These are phyloP conservation scores for Coccinonectria pachysandricola DNA, from an alignment of 2,329 filamentous ascomycete genomes.

Conservation along the genomic window DNA sequence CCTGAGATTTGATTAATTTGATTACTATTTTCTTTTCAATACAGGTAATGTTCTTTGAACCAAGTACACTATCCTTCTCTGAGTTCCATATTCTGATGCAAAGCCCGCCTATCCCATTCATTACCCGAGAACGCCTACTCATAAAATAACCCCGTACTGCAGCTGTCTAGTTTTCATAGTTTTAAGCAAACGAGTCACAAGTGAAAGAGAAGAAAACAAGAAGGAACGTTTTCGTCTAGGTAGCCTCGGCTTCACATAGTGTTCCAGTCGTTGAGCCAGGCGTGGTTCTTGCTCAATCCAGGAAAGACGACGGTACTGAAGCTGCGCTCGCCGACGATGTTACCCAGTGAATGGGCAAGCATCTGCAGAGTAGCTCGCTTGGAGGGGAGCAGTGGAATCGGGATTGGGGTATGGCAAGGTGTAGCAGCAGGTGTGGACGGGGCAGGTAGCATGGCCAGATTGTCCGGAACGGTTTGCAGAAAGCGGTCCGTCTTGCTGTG, in stretches of 20 bases:
- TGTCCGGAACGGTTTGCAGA: slow-evolving; percentile 8
- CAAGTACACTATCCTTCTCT: no score
- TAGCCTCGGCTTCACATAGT: slow-evolving; percentile 7
- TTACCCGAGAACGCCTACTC: no score
- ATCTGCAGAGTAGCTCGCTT: slow-evolving; percentile 15
- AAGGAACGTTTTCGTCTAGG: neutral
- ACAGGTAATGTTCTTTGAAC: no score
- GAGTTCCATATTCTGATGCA: no score
- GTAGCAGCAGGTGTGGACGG: slow-evolving; percentile 6
- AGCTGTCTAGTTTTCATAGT: no score
- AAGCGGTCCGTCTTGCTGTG: slow-evolving; percentile 11
- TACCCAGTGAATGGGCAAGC: slow-evolving; percentile 17
- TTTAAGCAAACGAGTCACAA: no score
- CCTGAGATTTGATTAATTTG: no score
- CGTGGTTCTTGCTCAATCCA: slow-evolving; percentile 10
- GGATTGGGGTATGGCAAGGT: slow-evolving; percentile 6
- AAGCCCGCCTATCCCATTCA: no score
- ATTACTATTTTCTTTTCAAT: no score
- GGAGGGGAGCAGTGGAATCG: slow-evolving; percentile 10
- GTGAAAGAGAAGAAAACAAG: slow-evolving; percentile 1
- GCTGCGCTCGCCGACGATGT: slow-evolving; percentile 17
- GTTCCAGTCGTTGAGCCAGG: slow-evolving; percentile 16
- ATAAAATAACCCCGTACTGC: no score
- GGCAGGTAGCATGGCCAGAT: slow-evolving; percentile 9
- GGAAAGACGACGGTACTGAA: slow-evolving; percentile 14